Conservation (phyloP, 139 green algal genomes). For the Edaphochlamys debaryana region DNA sequence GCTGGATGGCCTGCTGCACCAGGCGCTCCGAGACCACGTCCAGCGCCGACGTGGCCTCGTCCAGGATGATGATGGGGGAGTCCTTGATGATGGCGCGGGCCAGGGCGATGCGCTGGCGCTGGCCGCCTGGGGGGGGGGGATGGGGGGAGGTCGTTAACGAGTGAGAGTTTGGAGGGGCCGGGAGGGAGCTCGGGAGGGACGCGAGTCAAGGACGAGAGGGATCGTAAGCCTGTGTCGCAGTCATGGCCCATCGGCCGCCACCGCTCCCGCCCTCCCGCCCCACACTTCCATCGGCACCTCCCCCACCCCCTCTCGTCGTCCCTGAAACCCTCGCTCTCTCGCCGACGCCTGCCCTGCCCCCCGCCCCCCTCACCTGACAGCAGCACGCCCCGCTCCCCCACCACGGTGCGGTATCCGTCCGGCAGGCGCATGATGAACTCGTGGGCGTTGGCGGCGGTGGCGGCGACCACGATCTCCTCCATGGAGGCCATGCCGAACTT, state of each 20-base stretch:
- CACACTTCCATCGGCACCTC: background rate
- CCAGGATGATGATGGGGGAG: constrained; percentile 90
- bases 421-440: constrained; percentile 86
- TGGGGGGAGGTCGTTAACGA: background rate
- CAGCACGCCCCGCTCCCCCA: constrained; percentile 68
- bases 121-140: constrained; percentile 45
- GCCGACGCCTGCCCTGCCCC: background rate
- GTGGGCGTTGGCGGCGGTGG: constrained; percentile 85
- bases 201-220: background rate
- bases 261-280: too few relatives aligned
- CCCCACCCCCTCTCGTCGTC: background rate
- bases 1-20: constrained; percentile 90
- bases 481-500: constrained; percentile 56
- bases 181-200: background rate
- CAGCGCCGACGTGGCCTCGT: constrained; percentile 88
- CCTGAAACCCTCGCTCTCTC: background rate
- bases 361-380: constrained; percentile 53
- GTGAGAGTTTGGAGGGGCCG: too few relatives aligned
- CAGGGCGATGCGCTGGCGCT: constrained; percentile 92
- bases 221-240: too few relatives aligned
- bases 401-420: constrained; percentile 79
- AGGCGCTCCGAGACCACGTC: constrained; percentile 68
- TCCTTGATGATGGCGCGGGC: constrained; percentile 91
- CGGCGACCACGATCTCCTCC: constrained; percentile 75
- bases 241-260: too few relatives aligned